Percentiles rank a stretch among this genome's conserved stretches.
phyloP scores from a whole-genome alignment of 2,329 filamentous ascomycete genomes.

The Plectosphaerella cucumerina region DNA sequence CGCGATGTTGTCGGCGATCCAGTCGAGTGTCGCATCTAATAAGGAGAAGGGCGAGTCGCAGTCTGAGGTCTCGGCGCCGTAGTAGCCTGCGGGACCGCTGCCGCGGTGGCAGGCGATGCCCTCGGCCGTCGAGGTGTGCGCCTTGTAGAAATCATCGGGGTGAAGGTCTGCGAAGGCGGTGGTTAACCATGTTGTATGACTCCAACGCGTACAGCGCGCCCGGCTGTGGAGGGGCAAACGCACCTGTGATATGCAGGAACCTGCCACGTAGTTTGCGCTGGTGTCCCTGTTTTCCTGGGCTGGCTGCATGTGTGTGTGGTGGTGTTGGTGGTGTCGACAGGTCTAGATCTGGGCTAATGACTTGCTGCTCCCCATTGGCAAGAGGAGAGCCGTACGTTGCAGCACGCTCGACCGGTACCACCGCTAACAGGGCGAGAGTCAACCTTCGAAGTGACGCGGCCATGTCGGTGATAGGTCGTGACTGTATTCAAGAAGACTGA shows the following conservation, averaged over 20 bases:
- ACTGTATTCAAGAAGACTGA: no score
- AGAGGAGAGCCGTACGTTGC: slow-evolving; percentile 3
- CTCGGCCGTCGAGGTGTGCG: slow-evolving; percentile 66
- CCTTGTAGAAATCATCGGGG: slow-evolving; percentile 82
- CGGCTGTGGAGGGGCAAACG: slow-evolving; percentile 16
- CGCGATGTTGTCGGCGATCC: slow-evolving; percentile 75
- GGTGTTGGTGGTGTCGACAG: not conserved
- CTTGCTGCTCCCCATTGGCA: slow-evolving; percentile 10
- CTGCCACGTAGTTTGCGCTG: slow-evolving; percentile 58
- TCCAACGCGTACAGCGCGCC: not conserved
- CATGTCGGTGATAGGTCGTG: not conserved
- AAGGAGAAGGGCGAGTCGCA: slow-evolving; percentile 83
- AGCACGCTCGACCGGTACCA: not conserved
- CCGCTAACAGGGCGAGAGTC: not conserved
- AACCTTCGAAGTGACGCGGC: not conserved
- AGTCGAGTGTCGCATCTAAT: slow-evolving; percentile 83
- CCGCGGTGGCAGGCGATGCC: slow-evolving; percentile 74
- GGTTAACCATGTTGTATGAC: not conserved
- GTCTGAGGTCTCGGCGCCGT: slow-evolving; percentile 80
- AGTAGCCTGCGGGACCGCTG: slow-evolving; percentile 70
- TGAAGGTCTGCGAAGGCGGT: slow-evolving; percentile 69
- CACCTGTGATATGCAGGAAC: slow-evolving; percentile 88
- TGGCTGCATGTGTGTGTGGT: not conserved
- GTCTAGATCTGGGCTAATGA: slow-evolving; percentile 3
- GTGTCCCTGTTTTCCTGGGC: slow-evolving; percentile 9